A percentile compares a stretch with the other conserved stretches of the same genome.
Conservation (phyloP, 176 grass and related monocot genomes). For the Lolium multiflorum region DNA sequence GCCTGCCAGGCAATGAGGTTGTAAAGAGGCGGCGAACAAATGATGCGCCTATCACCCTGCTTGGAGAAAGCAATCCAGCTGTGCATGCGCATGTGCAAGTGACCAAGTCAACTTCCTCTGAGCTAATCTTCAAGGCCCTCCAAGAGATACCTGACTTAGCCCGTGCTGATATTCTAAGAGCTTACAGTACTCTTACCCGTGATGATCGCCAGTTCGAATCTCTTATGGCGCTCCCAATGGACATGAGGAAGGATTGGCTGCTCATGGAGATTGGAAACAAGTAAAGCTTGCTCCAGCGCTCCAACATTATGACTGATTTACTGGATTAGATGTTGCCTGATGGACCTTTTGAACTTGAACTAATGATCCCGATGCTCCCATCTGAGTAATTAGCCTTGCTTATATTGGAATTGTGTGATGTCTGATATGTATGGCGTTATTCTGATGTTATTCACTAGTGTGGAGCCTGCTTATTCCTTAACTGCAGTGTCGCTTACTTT, state of each 20-base stretch:
- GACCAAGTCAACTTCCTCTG: not conserved
- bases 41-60: not conserved
- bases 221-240: slow-evolving; percentile 14
- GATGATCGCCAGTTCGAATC: slow-evolving; percentile 1
- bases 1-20: too few species aligned
- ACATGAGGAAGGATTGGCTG: slow-evolving; percentile 41
- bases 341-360: not conserved
- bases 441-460: not conserved
- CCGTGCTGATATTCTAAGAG: not conserved
- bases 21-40: not conserved
- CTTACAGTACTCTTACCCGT: not conserved
- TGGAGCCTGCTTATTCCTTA: not conserved
- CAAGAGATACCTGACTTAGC: not conserved
- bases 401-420: not conserved
- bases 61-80: not conserved
- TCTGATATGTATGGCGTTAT: not conserved
- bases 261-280: slow-evolving; percentile 30
- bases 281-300: not conserved
- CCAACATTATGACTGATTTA: not conserved
- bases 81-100: not conserved
- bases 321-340: not conserved
- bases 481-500: not conserved
- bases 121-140: slow-evolving; percentile 21
- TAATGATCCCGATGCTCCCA: not conserved
- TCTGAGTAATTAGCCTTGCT: not conserved